A percentile compares a stretch with the other conserved stretches of the same genome.
Conservation (phyloP, 2,329 filamentous ascomycete species). For the Thelonectria blattea region DNA sequence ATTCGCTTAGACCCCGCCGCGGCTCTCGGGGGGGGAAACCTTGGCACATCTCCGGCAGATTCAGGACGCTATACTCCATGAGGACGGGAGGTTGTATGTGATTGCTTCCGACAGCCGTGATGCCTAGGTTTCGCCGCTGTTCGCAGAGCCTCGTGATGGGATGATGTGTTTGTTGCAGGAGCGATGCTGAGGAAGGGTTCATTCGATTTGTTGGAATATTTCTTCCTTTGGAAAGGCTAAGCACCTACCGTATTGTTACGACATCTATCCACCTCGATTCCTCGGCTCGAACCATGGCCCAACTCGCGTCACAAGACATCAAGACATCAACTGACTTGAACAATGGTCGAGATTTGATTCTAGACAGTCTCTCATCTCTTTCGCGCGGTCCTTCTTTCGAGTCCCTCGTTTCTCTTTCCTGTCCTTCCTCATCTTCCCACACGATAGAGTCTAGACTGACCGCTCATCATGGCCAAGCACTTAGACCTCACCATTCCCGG, state of each 20-base stretch:
- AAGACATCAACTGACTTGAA: not conserved
- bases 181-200: too few species aligned
- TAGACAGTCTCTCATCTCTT: too few species aligned
- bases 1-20: conserved; percentile 5
- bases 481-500: not conserved
- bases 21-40: conserved; percentile 21
- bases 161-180: not conserved
- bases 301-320: not conserved
- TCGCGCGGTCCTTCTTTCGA: not conserved
- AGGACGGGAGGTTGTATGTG: not conserved
- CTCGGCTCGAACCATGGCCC: not conserved
- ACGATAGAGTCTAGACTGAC: not conserved
- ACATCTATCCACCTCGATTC: not conserved
- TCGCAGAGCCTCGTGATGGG: conserved; percentile 1
- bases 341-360: not conserved
- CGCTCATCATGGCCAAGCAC: not conserved
- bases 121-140: not conserved
- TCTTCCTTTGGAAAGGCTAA: conserved; percentile 7
- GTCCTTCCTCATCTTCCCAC: not conserved
- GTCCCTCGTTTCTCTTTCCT: not conserved
- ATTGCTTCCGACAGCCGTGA: conserved; percentile 9
- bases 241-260: not conserved
- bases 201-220: not conserved
- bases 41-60: conserved; percentile 18
- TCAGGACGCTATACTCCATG: conserved; percentile 2